Base-by-base conservation (phyloP, 2,329 filamentous ascomycete species). In the Xylariales sp. region DNA sequence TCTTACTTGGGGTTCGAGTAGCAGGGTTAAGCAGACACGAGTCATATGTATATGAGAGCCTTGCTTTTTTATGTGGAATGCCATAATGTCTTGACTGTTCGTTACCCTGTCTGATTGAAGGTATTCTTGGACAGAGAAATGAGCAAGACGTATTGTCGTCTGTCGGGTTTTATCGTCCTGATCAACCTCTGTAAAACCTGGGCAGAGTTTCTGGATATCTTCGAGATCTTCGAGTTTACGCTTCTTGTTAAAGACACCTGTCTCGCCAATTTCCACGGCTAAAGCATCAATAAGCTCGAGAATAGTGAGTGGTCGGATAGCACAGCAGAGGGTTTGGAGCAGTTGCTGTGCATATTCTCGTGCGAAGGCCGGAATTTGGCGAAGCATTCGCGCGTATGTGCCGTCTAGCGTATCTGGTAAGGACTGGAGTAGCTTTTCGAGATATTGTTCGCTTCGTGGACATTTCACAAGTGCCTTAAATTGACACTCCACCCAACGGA, bases 401-500 rank as follows among this genome's bases (percentile, higher is more conserved):
- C 60, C 52, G 24, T 63, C 53, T 10, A 66, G 43, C 12, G 48
- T 53, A 33, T 44, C 56, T 2, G 66, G 56, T 4, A 65, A 51
- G 18, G 45, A 45, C 27, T 57, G 47, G 10, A 61, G 62, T 45
- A 53, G 55, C 50, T 51, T 54, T 31, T 48, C 46, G 36, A 51
- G 59, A 16, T 41, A 42, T 31, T 51, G 48, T 31, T 51, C 18
- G 32, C 47, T 54, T 36, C 36, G 27, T 42, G 44, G 43, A 16
- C 48, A 52, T 14, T 38, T 18, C 3, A 42, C 42, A 1, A 64
- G 42, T 31, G 51, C 52, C 29, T 53, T 50, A 19, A 64, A 47
- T 43, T 63, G 59, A 37, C 60, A 64, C 28, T 57, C 54, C 1
- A 59, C 61, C 60, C 60, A 63, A 35, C 55, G 56, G 47, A 56